Percentiles rank a stretch among this genome's conserved stretches.
These are phyloP conservation scores for Epichloe gansuensis DNA, from an alignment of 2,329 filamentous ascomycete species.

Conservation along the genomic window DNA sequence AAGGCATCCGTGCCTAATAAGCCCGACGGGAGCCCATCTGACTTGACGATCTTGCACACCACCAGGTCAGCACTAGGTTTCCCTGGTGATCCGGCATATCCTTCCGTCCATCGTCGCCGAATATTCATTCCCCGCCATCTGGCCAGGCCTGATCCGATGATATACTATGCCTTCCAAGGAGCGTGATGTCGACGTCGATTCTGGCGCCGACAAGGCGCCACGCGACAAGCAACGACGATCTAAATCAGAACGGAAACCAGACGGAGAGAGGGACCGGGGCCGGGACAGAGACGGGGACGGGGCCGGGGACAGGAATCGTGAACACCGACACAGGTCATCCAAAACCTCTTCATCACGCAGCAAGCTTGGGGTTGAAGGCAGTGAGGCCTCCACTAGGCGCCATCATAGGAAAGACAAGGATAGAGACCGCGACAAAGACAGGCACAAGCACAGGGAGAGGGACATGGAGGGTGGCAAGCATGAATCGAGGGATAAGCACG, in stretches of 20 bases:
- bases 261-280: slow-evolving; percentile 9
- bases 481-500: slow-evolving; percentile 13
- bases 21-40: not conserved
- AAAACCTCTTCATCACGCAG: slow-evolving; percentile 30
- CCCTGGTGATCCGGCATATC: not conserved
- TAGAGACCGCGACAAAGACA: slow-evolving; percentile 19
- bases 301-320: slow-evolving; percentile 14
- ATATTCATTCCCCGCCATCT: not conserved
- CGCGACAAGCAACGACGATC: slow-evolving; percentile 29
- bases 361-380: slow-evolving; percentile 27
- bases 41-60: not conserved
- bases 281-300: slow-evolving; percentile 21
- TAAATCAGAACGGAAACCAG: slow-evolving; percentile 26
- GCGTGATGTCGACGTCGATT: slow-evolving; percentile 26
- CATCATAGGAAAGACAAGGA: slow-evolving; percentile 20
- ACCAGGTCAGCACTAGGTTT: not conserved
- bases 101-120: not conserved
- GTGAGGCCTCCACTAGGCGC: slow-evolving; percentile 25
- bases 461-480: slow-evolving; percentile 24
- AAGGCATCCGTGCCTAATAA: slow-evolving; percentile 4
- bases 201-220: slow-evolving; percentile 22
- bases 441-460: slow-evolving; percentile 23
- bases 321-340: slow-evolving; percentile 27
- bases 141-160: slow-evolving; percentile 14
- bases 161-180: slow-evolving; percentile 29